A percentile compares a stretch with the other conserved stretches of the same genome.
These are phyloP conservation scores for Pseudotulostoma volvatum DNA, from an alignment of 495 filamentous ascomycete genomes.

Conservation along the genomic window DNA sequence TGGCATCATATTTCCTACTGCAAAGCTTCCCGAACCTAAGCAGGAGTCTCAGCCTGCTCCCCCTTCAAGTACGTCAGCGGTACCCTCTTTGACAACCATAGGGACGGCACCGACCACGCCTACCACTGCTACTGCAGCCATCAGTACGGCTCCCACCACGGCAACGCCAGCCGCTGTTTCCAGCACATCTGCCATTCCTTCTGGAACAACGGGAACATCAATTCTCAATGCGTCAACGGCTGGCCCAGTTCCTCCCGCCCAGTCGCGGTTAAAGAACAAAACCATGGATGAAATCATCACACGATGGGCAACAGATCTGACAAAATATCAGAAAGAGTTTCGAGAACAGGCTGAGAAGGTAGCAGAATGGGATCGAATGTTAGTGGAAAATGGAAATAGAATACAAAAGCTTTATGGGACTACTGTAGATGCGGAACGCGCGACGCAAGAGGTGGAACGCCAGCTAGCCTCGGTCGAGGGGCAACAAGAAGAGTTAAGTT, in stretches of 20 bases:
- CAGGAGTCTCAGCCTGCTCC: background rate
- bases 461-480: slow-evolving; percentile 76
- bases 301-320: slow-evolving; percentile 88
- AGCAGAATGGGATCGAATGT: slow-evolving; percentile 73
- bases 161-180: slow-evolving; percentile 9
- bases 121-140: slow-evolving; percentile 8
- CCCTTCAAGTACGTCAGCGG: slow-evolving; percentile 11
- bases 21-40: slow-evolving; percentile 15
- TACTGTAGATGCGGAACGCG: slow-evolving; percentile 81
- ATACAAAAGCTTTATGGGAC: slow-evolving; percentile 75
- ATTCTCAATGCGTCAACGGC: slow-evolving; percentile 52
- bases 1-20: slow-evolving; percentile 24
- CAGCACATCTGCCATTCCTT: slow-evolving; percentile 10
- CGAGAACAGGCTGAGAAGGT: slow-evolving; percentile 74
- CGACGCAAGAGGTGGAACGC: slow-evolving; percentile 77
- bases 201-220: slow-evolving; percentile 16
- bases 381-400: slow-evolving; percentile 85
- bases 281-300: slow-evolving; percentile 99
- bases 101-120: slow-evolving; percentile 17
- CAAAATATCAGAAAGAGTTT: slow-evolving; percentile 93
- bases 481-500: slow-evolving; percentile 75
- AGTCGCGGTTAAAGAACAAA: slow-evolving; percentile 88
- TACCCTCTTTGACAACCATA: slow-evolving; percentile 13
- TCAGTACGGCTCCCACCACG: slow-evolving; percentile 12
- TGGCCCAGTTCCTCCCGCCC: slow-evolving; percentile 57